A percentile compares a stretch with the other conserved stretches of the same genome.
These are phyloP conservation scores for Gossypium davidsonii DNA, from an alignment of 441 rosid species.

Conservation along the genomic window DNA sequence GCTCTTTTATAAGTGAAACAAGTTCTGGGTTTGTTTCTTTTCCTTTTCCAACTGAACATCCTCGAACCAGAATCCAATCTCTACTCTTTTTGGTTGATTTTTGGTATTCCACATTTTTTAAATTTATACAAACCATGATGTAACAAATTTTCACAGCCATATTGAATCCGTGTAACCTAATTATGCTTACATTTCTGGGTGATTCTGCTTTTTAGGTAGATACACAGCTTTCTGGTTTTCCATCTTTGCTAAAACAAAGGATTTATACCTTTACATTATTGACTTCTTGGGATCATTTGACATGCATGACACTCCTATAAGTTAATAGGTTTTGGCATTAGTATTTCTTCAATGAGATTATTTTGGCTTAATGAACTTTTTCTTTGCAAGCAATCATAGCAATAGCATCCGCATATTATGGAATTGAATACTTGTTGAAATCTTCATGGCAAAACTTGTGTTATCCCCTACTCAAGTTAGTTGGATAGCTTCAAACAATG, in stretches of 20 bases:
- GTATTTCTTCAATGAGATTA: background rate
- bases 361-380: background rate
- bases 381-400: background rate
- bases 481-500: background rate
- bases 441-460: background rate
- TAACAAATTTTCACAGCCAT: background rate
- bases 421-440: background rate
- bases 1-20: background rate
- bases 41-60: background rate
- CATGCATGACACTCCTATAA: background rate
- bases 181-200: background rate
- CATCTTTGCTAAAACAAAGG: background rate
- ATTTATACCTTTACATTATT: background rate
- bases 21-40: background rate
- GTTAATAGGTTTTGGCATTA: background rate
- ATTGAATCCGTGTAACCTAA: background rate
- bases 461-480: background rate
- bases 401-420: background rate
- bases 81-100: background rate
- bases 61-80: constrained; percentile 1
- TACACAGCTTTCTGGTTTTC: background rate
- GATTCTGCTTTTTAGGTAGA: background rate
- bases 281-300: background rate
- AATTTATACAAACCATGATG: background rate
- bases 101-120: background rate